phyloP scores from a whole-genome alignment of 1,139 yeast species.

The Arxiozyma slooffiae region DNA sequence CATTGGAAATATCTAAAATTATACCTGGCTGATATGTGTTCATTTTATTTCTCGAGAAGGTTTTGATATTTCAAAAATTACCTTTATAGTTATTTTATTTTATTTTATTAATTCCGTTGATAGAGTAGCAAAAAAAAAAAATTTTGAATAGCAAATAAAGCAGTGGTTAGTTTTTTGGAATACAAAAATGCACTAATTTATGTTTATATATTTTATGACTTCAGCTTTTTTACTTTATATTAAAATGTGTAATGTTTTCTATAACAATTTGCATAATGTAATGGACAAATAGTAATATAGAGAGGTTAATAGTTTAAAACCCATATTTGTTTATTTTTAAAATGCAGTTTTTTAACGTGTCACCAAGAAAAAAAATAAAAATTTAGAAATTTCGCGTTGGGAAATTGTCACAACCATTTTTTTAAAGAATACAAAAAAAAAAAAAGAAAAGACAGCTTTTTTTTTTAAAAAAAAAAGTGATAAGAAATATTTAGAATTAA shows the following conservation, averaged over 20 bases:
- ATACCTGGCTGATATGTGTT: constrained; percentile 6
- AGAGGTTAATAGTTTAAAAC: too few relatives aligned
- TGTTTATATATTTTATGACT: too few relatives aligned
- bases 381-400: not conserved
- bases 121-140: not conserved
- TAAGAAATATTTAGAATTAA: too few relatives aligned
- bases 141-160: not conserved
- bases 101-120: too few relatives aligned
- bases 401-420: not conserved
- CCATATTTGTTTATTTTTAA: too few relatives aligned
- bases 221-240: not conserved
- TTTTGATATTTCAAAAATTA: not conserved
- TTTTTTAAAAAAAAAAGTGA: too few relatives aligned
- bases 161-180: too few relatives aligned
- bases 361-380: not conserved
- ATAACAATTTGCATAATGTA: too few relatives aligned
- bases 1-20: constrained; percentile 31
- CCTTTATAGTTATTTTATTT: not conserved
- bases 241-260: too few relatives aligned
- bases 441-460: too few relatives aligned
- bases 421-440: not conserved
- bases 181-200: not conserved
- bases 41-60: not conserved
- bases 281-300: too few relatives aligned
- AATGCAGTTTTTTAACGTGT: not conserved